phyloP scores from a whole-genome alignment of 164 flowering plant species.

The Aristolochia contorta region DNA sequence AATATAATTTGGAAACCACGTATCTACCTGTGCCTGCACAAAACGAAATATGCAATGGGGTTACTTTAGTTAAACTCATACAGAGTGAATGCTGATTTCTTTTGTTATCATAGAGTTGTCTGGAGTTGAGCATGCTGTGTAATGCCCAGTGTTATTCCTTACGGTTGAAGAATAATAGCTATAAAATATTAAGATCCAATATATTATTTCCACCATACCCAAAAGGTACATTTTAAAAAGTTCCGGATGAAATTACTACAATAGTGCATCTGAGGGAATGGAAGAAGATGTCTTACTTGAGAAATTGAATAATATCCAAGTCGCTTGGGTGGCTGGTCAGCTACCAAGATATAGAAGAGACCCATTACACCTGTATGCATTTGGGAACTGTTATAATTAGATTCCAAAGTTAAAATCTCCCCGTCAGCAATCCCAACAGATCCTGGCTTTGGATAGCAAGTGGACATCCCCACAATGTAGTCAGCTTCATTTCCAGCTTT shows the following conservation, averaged over 20 bases:
- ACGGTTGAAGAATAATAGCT: too few species aligned
- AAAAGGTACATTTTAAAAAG: too few species aligned
- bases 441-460: constrained; percentile 76
- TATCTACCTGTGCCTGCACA: constrained; percentile 16
- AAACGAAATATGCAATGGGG: neutral
- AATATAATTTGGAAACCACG: constrained; percentile 2
- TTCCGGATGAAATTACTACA: constrained; percentile 9
- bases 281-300: constrained; percentile 8
- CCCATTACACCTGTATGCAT: constrained; percentile 84
- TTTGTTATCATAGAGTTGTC: too few species aligned
- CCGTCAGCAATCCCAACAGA: constrained; percentile 45
- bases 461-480: constrained; percentile 83
- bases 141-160: too few species aligned
- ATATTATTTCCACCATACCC: too few species aligned
- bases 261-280: constrained; percentile 11
- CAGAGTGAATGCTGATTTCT: too few species aligned
- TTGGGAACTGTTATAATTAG: constrained; percentile 44
- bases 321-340: constrained; percentile 17
- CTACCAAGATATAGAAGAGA: constrained; percentile 68
- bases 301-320: neutral
- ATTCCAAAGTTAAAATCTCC: constrained; percentile 51
- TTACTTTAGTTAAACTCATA: neutral
- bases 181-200: too few species aligned
- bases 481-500: constrained; percentile 73
- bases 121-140: too few species aligned